A percentile compares a stretch with the other conserved stretches of the same genome.
Conservation (phyloP, 257 asterid species). For the Przewalskia tangutica region DNA sequence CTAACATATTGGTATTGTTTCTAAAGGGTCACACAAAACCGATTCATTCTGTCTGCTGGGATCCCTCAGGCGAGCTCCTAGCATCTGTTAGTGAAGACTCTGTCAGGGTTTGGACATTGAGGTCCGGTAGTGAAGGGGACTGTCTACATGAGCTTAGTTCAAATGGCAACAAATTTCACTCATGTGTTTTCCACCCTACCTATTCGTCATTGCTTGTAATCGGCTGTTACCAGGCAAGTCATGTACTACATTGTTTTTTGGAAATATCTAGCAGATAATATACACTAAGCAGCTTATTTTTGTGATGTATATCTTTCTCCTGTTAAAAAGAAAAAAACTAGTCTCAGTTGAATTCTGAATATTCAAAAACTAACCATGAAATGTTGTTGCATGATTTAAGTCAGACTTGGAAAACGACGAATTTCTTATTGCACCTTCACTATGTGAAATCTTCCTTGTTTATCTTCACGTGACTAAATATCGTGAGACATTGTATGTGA, state of each 20-base stretch:
- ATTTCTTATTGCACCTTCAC: background rate
- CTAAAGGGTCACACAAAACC: slow-evolving; percentile 69
- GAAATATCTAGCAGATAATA: background rate
- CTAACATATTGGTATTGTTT: background rate
- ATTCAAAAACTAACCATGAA: background rate
- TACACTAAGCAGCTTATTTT: background rate
- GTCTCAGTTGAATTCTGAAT: background rate
- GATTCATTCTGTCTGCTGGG: slow-evolving; percentile 38
- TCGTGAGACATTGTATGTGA: background rate
- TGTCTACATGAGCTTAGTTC: slow-evolving; percentile 80
- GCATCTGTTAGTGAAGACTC: slow-evolving; percentile 95
- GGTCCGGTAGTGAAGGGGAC: slow-evolving; percentile 75
- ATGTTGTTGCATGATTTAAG: background rate
- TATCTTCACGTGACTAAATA: background rate
- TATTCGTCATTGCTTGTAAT: slow-evolving; percentile 73
- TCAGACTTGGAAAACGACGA: background rate
- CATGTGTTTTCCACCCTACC: slow-evolving; percentile 90
- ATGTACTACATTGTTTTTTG: background rate
- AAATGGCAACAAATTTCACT: slow-evolving; percentile 77
- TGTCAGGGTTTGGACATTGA: slow-evolving; percentile 76
- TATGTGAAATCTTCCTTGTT: background rate
- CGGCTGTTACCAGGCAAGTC: slow-evolving; percentile 92
- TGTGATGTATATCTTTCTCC: background rate
- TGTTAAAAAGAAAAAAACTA: background rate
- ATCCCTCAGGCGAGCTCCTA: slow-evolving; percentile 71